Conservation (phyloP, 306 rosid genomes). For the Quercus aquifolioides region DNA sequence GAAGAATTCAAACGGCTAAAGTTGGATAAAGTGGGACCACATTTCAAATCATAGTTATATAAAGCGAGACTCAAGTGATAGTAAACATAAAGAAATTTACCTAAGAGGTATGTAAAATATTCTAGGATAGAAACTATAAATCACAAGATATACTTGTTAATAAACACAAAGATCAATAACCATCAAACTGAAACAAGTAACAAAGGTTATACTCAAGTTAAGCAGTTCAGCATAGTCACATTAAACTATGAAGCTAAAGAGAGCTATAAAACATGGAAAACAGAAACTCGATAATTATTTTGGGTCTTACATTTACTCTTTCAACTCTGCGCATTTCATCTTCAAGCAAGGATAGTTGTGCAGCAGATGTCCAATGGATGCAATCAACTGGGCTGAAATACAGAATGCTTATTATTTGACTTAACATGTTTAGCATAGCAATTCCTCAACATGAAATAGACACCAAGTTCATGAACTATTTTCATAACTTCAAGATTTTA, state of each 20-base stretch:
- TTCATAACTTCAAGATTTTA: background rate
- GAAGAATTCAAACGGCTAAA: background rate
- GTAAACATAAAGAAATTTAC: background rate
- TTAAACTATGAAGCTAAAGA: slow-evolving; percentile 11
- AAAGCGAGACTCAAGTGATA: background rate
- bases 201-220: background rate
- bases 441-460: slow-evolving; percentile 2
- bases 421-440: background rate
- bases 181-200: slow-evolving; percentile 13
- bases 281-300: background rate
- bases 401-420: slow-evolving; percentile 9
- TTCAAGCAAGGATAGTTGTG: slow-evolving; percentile 88
- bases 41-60: background rate
- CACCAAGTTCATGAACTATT: background rate
- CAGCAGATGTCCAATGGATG: slow-evolving; percentile 99
- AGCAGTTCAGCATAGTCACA: slow-evolving; percentile 10
- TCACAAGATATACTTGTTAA: background rate
- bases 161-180: background rate
- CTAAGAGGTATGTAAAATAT: background rate
- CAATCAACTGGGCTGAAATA: slow-evolving; percentile 92
- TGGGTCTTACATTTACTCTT: slow-evolving; percentile 81
- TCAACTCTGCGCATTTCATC: slow-evolving; percentile 96
- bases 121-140: background rate
- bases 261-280: slow-evolving; percentile 4
- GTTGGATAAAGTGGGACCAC: background rate